Evolutionary conservation across 306 rosid species (phyloP).

Genomic region (Malus orientalis): DNA sequence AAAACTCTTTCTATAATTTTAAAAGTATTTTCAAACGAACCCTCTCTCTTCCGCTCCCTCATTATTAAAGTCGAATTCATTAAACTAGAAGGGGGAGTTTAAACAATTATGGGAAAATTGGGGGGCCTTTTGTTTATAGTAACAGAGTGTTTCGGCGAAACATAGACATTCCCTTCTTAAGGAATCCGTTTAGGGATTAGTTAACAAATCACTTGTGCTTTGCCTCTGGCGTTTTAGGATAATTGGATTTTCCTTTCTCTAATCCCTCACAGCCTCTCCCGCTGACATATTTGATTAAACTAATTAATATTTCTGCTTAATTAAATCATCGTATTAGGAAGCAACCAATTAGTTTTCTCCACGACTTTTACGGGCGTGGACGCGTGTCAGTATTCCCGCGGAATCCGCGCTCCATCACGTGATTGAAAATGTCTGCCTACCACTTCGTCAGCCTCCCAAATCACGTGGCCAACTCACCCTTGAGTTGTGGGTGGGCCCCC

Average conservation of each 20-base stretch:
- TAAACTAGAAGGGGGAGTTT: background rate
- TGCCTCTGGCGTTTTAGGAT: slow-evolving; percentile 1
- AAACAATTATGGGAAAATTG: background rate
- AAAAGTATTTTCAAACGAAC: fast-evolving
- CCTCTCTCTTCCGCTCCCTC: too few species aligned
- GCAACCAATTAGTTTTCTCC: background rate
- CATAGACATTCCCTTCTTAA: slow-evolving; percentile 53
- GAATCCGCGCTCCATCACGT: slow-evolving; percentile 73
- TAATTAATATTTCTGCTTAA: background rate
- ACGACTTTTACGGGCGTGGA: background rate
- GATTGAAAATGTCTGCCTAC: slow-evolving; percentile 50
- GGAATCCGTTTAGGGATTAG: slow-evolving; percentile 90
- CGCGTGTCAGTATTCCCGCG: slow-evolving; percentile 40
- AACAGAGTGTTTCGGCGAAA: slow-evolving; percentile 18
- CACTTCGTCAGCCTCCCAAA: slow-evolving; percentile 33
- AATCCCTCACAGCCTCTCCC: background rate
- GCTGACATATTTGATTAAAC: background rate
- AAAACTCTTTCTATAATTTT: fast-evolving
- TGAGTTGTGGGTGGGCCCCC: slow-evolving; percentile 33
- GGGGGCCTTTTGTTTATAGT: background rate
- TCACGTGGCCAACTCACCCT: slow-evolving; percentile 97
- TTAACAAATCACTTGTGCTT: slow-evolving; percentile 48
- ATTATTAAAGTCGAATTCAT: too few species aligned
- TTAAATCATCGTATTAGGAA: background rate
- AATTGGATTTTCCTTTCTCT: background rate